A percentile compares a stretch with the other conserved stretches of the same genome.
phyloP scores from a whole-genome alignment of 2,329 filamentous ascomycete genomes.

The Colletotrichum scovillei region DNA sequence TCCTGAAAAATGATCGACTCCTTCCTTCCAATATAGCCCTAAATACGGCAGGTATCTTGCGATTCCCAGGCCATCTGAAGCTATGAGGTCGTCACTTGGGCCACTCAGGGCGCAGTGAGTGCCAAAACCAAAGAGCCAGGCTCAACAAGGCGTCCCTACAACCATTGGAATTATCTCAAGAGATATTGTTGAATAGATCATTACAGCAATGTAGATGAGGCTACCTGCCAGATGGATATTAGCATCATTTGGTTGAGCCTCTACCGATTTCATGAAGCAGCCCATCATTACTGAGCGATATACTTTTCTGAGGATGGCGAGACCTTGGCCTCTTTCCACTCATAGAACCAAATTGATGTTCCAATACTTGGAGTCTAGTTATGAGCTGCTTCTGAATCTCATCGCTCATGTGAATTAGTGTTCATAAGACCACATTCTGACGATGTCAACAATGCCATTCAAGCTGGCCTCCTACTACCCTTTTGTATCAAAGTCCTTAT shows the following conservation, averaged over 20 bases:
- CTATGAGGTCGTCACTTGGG: neutral
- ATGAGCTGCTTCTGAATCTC: neutral
- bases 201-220: neutral
- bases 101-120: neutral
- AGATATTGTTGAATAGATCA: neutral
- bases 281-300: neutral
- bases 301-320: neutral
- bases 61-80: neutral
- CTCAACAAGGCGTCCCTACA: neutral
- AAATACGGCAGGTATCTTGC: neutral
- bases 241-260: neutral
- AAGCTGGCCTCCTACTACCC: neutral
- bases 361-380: neutral
- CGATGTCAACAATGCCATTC: neutral
- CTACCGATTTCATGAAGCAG: neutral
- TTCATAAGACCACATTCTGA: neutral
- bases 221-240: neutral
- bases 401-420: neutral
- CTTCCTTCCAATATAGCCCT: neutral
- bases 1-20: neutral
- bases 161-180: neutral
- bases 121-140: neutral
- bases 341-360: neutral
- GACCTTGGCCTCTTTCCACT: neutral
- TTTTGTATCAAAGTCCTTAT: no score